Evolutionary conservation across 2,329 filamentous ascomycete genomes (phyloP).

Genomic region (Claviceps citrina): DNA sequence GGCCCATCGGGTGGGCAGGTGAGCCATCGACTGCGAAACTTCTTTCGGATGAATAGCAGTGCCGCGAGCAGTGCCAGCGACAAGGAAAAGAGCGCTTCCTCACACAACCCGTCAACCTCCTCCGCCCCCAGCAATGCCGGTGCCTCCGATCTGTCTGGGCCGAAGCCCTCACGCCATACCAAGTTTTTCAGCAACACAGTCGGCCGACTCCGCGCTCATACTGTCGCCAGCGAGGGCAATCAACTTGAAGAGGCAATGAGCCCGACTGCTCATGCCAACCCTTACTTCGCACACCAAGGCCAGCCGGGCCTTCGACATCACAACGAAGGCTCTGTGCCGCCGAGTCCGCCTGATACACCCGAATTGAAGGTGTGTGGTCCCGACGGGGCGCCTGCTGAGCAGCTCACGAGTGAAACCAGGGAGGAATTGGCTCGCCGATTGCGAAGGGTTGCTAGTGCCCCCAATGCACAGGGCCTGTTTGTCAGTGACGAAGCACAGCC

Average conservation of each 20-base stretch:
- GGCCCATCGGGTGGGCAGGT: slow-evolving; percentile 40
- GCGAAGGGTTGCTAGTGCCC: slow-evolving; percentile 85
- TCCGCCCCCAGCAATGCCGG: slow-evolving; percentile 8
- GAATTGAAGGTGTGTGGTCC: slow-evolving; percentile 57
- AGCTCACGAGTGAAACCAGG: slow-evolving; percentile 65
- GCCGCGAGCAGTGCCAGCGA: slow-evolving; percentile 22
- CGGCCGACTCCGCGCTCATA: slow-evolving; percentile 74
- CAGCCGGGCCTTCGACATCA: slow-evolving; percentile 86
- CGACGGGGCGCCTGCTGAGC: slow-evolving; percentile 46
- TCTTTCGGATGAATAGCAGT: slow-evolving; percentile 53
- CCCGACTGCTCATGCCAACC: slow-evolving; percentile 86
- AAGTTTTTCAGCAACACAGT: slow-evolving; percentile 78
- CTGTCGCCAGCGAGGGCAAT: slow-evolving; percentile 85
- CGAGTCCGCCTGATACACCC: slow-evolving; percentile 83
- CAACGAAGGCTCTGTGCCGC: slow-evolving; percentile 83
- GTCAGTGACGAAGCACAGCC: slow-evolving; percentile 23
- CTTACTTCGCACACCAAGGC: slow-evolving; percentile 94
- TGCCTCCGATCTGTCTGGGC: slow-evolving; percentile 7
- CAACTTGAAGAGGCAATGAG: slow-evolving; percentile 76
- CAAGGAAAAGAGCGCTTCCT: slow-evolving; percentile 16
- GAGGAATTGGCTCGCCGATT: slow-evolving; percentile 89
- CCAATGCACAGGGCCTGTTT: slow-evolving; percentile 91
- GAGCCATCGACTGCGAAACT: slow-evolving; percentile 53
- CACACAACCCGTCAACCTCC: slow-evolving; percentile 1
- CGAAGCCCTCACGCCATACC: slow-evolving; percentile 64